A percentile compares a stretch with the other conserved stretches of the same genome.
Conservation (phyloP, 2,329 filamentous ascomycete genomes). For the Zasmidium angulare region DNA sequence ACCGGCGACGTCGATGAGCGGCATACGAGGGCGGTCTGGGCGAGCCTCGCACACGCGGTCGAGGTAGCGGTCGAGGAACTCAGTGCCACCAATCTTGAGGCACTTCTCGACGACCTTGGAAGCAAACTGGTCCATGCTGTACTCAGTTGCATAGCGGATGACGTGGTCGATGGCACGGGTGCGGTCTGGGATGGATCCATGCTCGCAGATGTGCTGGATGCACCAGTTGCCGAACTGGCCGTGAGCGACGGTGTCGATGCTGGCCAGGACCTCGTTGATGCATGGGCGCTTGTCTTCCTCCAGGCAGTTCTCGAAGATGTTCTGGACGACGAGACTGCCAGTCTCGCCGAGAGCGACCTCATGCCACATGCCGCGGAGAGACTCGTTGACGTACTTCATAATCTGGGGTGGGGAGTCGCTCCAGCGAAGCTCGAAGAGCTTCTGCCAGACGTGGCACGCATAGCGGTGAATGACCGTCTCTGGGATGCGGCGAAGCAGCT, state of each 20-base stretch:
- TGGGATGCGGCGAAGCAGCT: slow-evolving; percentile 88
- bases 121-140: slow-evolving; percentile 98
- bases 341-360: slow-evolving; percentile 97
- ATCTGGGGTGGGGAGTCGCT: slow-evolving; percentile 92
- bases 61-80: slow-evolving; percentile 90
- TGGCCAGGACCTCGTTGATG: slow-evolving; percentile 91
- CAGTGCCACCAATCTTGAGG: slow-evolving; percentile 87
- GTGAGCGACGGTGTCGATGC: slow-evolving; percentile 94
- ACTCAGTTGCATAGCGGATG: slow-evolving; percentile 87
- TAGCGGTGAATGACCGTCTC: slow-evolving; percentile 99
- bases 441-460: slow-evolving; percentile 99
- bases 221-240: slow-evolving; percentile 99
- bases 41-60: slow-evolving; percentile 91
- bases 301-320: slow-evolving; percentile 98
- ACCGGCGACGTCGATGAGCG: slow-evolving; percentile 94
- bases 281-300: slow-evolving; percentile 99
- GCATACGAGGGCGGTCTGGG: slow-evolving; percentile 87
- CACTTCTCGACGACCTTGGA: slow-evolving; percentile 99
- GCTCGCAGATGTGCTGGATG: slow-evolving; percentile 98
- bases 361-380: slow-evolving; percentile 95
- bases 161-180: slow-evolving; percentile 94
- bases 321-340: slow-evolving; percentile 95
- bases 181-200: slow-evolving; percentile 86
- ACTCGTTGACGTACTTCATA: slow-evolving; percentile 97
- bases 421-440: slow-evolving; percentile 97